A percentile compares a stretch with the other conserved stretches of the same genome.
Evolutionary conservation across 1,139 yeast genomes (phyloP).

Genomic region (Diutina mesorugosa): DNA sequence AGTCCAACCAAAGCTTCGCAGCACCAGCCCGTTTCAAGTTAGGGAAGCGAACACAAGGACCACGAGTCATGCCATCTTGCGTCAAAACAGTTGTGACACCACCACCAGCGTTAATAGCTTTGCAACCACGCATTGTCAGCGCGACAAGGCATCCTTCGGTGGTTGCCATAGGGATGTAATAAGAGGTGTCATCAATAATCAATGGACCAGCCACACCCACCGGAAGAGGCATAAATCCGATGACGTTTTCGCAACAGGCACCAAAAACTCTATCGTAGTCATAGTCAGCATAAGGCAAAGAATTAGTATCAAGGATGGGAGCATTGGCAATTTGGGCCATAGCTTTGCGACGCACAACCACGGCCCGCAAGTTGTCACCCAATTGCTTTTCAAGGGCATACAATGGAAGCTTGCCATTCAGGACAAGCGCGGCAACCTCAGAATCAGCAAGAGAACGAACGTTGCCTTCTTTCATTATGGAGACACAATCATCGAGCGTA

Average conservation of each 20-base stretch:
- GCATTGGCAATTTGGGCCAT: slow-evolving; percentile 76
- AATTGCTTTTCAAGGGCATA: slow-evolving; percentile 91
- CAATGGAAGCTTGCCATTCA: slow-evolving; percentile 71
- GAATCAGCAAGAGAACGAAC: slow-evolving; percentile 53
- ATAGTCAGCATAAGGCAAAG: slow-evolving; percentile 69
- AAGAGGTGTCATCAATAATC: slow-evolving; percentile 74
- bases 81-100: slow-evolving; percentile 89
- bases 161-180: slow-evolving; percentile 96
- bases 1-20: slow-evolving; percentile 90
- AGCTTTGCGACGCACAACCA: slow-evolving; percentile 80
- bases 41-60: slow-evolving; percentile 91
- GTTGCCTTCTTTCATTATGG: slow-evolving; percentile 57
- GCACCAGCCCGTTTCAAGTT: slow-evolving; percentile 80
- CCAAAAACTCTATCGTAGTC: slow-evolving; percentile 96
- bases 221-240: slow-evolving; percentile 92
- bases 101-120: slow-evolving; percentile 95
- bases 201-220: slow-evolving; percentile 98
- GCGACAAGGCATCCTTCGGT: slow-evolving; percentile 99
- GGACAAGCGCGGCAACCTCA: slow-evolving; percentile 62
- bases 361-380: slow-evolving; percentile 83
- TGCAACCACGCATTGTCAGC: slow-evolving; percentile 97
- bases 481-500: slow-evolving; percentile 54
- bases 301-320: slow-evolving; percentile 58
- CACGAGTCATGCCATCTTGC: slow-evolving; percentile 98
- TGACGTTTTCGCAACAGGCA: slow-evolving; percentile 97